Evolutionary conservation across 2,329 filamentous ascomycete species (phyloP), one percentile per base, ranked within the genome.

Genomic region (Arthrinium puccinioides): DNA sequence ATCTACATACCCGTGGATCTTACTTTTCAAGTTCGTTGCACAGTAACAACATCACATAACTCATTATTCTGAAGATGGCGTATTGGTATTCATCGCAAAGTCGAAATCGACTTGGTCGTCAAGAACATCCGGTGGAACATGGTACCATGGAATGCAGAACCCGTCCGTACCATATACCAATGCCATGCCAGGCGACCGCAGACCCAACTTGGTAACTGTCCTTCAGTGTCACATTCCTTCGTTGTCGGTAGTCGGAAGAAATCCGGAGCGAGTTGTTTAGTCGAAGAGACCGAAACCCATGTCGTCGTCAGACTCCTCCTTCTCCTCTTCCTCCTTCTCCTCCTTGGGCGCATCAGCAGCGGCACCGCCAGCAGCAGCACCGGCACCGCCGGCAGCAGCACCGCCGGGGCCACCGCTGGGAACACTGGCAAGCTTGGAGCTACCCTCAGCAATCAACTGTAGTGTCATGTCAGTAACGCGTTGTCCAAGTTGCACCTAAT

Each of bases 391-490:
- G 62, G 70, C 79, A 64, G 73, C 75, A 57, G 72, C 73, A 67
- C 75, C 85, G 63, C 80, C 87, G 61, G 73, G 77, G 68, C 89
- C 89, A 60, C 89, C 92, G 60, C 86, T 87, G 69, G 92, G 89
- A 62, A 98, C 90, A 70, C 90, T 96, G 57, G 92, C 92, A 60
- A 98, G 87, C 83, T 98, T 98, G 69, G 74, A 61, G 52, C 85
- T 80, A 63, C 92, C 92, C 70, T 89, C 79, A 58, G 86, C 58
- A 67, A 98, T 96, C 70, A 98, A 74, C 92, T 97, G 55, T 46
- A 48, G 2, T 4, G 29, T 23, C 20, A 36, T 41, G 50, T 54
- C 36, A 52, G 49, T 48, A 19, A 16, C 19, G 16, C 9, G 8
- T n/a, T 8, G 18, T 39, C 3, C 15, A 19, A 9, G 13, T 8